Percentiles rank a stretch among this genome's conserved stretches.
These are phyloP conservation scores for Pogostemon cablin DNA, from an alignment of 257 asterid genomes.

Conservation along the genomic window DNA sequence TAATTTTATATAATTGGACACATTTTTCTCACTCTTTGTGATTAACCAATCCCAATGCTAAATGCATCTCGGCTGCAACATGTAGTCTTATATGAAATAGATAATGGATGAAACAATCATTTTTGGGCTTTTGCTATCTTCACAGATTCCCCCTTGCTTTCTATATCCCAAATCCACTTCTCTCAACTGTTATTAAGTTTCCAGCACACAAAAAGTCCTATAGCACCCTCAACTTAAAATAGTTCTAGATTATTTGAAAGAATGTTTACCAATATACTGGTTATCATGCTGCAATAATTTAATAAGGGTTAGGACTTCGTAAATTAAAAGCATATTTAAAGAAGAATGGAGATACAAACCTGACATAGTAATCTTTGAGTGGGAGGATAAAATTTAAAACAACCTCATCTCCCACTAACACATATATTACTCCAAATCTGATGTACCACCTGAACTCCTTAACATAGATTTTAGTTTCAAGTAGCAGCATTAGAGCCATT, in stretches of 20 bases:
- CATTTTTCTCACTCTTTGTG: background rate
- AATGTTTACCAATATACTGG: slow-evolving; percentile 13
- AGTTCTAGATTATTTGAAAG: background rate
- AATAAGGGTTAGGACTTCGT: slow-evolving; percentile 1
- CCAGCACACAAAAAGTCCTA: background rate
- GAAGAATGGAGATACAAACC: slow-evolving; percentile 47
- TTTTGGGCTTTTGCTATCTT: slow-evolving; percentile 5
- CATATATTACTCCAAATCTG: slow-evolving; percentile 71
- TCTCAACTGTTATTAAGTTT: slow-evolving; percentile 7
- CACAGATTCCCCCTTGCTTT: background rate
- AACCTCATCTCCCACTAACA: slow-evolving; percentile 75
- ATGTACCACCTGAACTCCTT: slow-evolving; percentile 82
- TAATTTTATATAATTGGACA: background rate
- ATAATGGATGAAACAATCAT: background rate
- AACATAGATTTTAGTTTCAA: slow-evolving; percentile 72
- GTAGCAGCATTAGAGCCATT: slow-evolving; percentile 57
- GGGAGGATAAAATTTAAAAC: slow-evolving; percentile 55
- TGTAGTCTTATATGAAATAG: background rate
- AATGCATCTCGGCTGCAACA: background rate
- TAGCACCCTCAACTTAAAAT: background rate
- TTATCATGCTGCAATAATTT: background rate
- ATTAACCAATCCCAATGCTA: slow-evolving; percentile 2
- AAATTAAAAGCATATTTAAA: slow-evolving; percentile 1
- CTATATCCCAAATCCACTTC: background rate
- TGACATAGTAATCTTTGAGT: slow-evolving; percentile 51